Conservation (phyloP, 139 green algal genomes). For the Ettlia oleoabundans region DNA sequence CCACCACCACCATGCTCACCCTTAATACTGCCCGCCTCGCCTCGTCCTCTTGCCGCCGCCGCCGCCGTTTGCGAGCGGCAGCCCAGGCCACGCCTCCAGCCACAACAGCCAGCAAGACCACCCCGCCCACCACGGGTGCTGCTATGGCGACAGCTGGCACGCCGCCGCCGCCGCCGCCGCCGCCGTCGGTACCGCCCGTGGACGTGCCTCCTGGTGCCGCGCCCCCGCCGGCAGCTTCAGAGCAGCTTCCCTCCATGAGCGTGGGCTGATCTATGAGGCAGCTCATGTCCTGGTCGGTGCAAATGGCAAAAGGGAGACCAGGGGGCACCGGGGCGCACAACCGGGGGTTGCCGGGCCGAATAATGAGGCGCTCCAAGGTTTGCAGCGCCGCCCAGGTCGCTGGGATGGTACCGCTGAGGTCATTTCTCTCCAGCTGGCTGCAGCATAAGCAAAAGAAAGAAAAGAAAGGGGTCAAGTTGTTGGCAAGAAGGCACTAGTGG, state of each 20-base stretch:
- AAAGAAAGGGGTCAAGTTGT: too few relatives aligned
- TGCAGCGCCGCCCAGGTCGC: not conserved
- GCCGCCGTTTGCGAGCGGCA: not conserved
- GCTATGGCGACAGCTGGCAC: not conserved
- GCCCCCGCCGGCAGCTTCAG: not conserved
- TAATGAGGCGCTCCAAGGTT: not conserved
- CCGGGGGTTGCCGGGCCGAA: constrained; percentile 14
- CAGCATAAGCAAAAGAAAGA: too few relatives aligned
- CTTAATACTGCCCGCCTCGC: not conserved
- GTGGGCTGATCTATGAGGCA: not conserved
- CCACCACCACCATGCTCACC: not conserved
- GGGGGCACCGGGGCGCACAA: constrained; percentile 32
- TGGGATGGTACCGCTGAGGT: constrained; percentile 18
- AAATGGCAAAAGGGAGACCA: constrained; percentile 19
- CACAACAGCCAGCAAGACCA: not conserved
- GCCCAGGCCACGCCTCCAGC: not conserved
- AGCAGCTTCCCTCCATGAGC: not conserved
- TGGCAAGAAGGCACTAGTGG: too few relatives aligned
- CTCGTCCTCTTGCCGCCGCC: not conserved
- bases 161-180: not conserved
- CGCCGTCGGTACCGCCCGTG: not conserved
- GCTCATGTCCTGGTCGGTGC: not conserved
- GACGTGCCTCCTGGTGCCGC: not conserved
- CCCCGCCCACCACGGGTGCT: constrained; percentile 1
- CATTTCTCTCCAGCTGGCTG: constrained; percentile 25